Base-by-base conservation (phyloP, 495 filamentous ascomycete species). In the Xylaria scruposa region DNA sequence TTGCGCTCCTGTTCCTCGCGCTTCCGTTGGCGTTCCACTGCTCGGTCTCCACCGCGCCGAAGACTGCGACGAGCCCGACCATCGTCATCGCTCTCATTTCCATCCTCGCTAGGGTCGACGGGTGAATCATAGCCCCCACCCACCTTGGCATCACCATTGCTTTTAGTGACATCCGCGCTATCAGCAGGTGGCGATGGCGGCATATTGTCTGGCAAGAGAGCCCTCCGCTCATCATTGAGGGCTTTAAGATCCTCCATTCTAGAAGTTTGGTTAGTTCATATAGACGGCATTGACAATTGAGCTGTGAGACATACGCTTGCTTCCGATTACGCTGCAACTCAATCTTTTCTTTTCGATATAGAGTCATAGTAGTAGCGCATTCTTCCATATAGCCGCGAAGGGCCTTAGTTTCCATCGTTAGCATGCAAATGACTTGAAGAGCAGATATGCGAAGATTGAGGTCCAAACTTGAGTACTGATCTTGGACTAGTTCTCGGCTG, bases 261-360 rank as follows among this genome's bases (percentile, higher is more conserved):
- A 74, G 40, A 58, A 71, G 70, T 67, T 40, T 60, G 19, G 64
- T 81, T 62, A 79, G 74, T 47, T 47, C 66, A 75, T 19, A 21
- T 65, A 59, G 70, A 58, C 21, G 10, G 40, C 46, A n/a, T 51
- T 58, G 72, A 42, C 21, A 17, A 70, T 40, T 72, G 13, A 54
- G 67, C n/a, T 33, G 58, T 21, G 5, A 36, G 54, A 91, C 94
- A 85, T 89, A 97, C 95, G 88, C 86, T 79, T 87, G 85, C 79
- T 96, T 98, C 75, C 92, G 89, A 67, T 91, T 87, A 69, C 94
- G 88, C 80, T 98, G 96, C 78, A 90, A 91, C 74, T 97, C 93
- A 68, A 97, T 97, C 82, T 97, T 98, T 80, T 97, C 92, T 81
- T 98, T 99, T 24, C 96, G 88, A 76, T 94, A 91, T 53, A 89